A percentile compares a stretch with the other conserved stretches of the same genome.
phyloP scores from a whole-genome alignment of 163 green algal genomes.

The Scenedesmus sp. region DNA sequence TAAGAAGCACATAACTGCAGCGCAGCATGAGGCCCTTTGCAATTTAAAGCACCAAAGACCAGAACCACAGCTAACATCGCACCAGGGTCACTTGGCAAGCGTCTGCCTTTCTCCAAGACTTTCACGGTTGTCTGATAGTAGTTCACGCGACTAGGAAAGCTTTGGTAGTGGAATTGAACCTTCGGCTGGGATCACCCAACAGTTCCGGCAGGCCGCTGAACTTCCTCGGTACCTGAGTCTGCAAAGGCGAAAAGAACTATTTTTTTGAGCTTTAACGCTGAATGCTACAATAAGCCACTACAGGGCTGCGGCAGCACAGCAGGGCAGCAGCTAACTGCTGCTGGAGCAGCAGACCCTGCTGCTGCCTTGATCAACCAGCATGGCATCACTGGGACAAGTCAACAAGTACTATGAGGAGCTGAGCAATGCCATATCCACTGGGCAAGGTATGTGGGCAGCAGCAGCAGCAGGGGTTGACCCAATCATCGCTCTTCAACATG shows the following conservation, averaged over 20 bases:
- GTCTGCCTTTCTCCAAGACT: not conserved
- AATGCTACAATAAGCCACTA: not conserved
- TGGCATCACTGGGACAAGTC: slow-evolving; percentile 1
- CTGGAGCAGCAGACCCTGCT: not conserved
- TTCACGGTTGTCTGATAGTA: not conserved
- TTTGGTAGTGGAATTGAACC: not conserved
- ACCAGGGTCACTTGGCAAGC: not conserved
- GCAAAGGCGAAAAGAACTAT: not conserved
- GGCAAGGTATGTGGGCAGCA: slow-evolving; percentile 4
- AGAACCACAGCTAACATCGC: not conserved
- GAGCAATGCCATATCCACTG: slow-evolving; percentile 7
- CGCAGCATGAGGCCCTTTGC: not conserved
- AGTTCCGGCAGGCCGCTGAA: not conserved
- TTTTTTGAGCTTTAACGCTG: no score
- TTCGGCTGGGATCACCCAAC: not conserved
- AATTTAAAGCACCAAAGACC: not conserved
- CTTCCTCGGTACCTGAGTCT: not conserved
- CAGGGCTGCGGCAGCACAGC: not conserved
- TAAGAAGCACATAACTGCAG: no score
- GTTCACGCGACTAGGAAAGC: not conserved
- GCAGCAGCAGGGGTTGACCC: not conserved
- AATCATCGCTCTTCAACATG: not conserved
- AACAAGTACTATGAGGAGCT: slow-evolving; percentile 32
- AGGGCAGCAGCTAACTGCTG: slow-evolving; percentile 16
- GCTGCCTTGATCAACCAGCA: not conserved